Percentiles rank a stretch among this genome's conserved stretches.
Conservation (phyloP, 352 stramenopile genomes). For the Phytophthora sp. region DNA sequence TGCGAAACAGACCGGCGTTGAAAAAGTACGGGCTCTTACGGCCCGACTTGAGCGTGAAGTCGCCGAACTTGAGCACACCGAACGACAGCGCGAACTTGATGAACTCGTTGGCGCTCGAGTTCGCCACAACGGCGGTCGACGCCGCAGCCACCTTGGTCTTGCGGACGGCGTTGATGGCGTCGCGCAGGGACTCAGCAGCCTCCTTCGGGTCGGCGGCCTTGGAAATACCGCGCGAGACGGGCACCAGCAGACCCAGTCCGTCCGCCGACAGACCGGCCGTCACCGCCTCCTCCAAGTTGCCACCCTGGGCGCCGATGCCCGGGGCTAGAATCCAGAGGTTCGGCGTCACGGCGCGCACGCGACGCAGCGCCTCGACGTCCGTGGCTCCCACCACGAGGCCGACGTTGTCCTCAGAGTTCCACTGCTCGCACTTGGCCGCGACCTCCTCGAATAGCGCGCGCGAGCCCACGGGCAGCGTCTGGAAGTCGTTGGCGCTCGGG, state of each 20-base stretch:
- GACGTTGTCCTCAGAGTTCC: slow-evolving; percentile 91
- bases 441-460: slow-evolving; percentile 91
- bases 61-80: slow-evolving; percentile 97
- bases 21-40: slow-evolving; percentile 99
- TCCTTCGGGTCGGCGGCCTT: slow-evolving; percentile 89
- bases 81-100: slow-evolving; percentile 96
- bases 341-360: slow-evolving; percentile 84
- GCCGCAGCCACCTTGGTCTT: slow-evolving; percentile 48
- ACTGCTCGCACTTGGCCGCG: slow-evolving; percentile 89
- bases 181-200: slow-evolving; percentile 90
- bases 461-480: slow-evolving; percentile 77
- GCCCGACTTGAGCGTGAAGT: slow-evolving; percentile 98
- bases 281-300: slow-evolving; percentile 92
- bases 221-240: slow-evolving; percentile 97
- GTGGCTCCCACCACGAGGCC: slow-evolving; percentile 98
- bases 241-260: slow-evolving; percentile 95
- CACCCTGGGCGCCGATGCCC: slow-evolving; percentile 95
- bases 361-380: slow-evolving; percentile 91
- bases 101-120: slow-evolving; percentile 92
- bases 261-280: slow-evolving; percentile 77
- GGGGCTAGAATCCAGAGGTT: slow-evolving; percentile 98
- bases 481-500: slow-evolving; percentile 95
- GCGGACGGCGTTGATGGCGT: slow-evolving; percentile 94
- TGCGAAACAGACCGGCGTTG: slow-evolving; percentile 98
- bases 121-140: slow-evolving; percentile 1